Conservation (phyloP, 1,284 basidiomycete species). For the Cystobasidium sp. region DNA sequence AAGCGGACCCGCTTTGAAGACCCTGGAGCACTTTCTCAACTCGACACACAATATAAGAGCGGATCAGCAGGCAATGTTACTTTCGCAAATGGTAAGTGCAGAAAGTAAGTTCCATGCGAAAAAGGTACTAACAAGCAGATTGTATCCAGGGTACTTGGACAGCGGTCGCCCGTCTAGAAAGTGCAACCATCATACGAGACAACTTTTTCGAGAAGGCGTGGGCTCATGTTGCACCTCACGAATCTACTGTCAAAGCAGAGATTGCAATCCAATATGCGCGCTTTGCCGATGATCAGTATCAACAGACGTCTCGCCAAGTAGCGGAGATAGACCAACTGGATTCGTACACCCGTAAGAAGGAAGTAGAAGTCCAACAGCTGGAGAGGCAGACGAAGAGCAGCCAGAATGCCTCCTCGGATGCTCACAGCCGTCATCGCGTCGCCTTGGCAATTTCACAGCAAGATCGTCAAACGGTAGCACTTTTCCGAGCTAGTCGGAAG, state of each 20-base stretch:
- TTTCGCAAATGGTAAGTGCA: constrained; percentile 57
- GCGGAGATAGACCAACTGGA: constrained; percentile 57
- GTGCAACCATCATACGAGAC: constrained; percentile 73
- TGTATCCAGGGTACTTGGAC: constrained; percentile 79
- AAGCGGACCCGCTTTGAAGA: constrained; percentile 79
- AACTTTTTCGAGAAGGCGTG: constrained; percentile 73
- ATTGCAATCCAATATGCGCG: constrained; percentile 72
- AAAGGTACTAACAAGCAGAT: background rate
- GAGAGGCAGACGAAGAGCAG: constrained; percentile 59
- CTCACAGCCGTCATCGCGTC: constrained; percentile 33
- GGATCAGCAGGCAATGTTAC: constrained; percentile 61
- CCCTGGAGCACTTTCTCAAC: constrained; percentile 60
- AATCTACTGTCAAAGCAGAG: background rate
- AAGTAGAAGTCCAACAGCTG: constrained; percentile 52
- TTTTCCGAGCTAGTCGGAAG: constrained; percentile 66
- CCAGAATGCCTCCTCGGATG: constrained; percentile 42
- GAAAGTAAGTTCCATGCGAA: background rate
- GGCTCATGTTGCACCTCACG: constrained; percentile 42
- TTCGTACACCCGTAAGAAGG: constrained; percentile 46
- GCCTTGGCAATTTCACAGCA: constrained; percentile 58
- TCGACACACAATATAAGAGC: background rate
- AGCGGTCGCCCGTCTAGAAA: constrained; percentile 79
- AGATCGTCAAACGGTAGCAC: constrained; percentile 67
- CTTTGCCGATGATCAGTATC: constrained; percentile 87
- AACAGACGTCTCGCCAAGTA: constrained; percentile 56